phyloP scores from a whole-genome alignment of 139 green algal genomes.

The Dunaliella sp. region DNA sequence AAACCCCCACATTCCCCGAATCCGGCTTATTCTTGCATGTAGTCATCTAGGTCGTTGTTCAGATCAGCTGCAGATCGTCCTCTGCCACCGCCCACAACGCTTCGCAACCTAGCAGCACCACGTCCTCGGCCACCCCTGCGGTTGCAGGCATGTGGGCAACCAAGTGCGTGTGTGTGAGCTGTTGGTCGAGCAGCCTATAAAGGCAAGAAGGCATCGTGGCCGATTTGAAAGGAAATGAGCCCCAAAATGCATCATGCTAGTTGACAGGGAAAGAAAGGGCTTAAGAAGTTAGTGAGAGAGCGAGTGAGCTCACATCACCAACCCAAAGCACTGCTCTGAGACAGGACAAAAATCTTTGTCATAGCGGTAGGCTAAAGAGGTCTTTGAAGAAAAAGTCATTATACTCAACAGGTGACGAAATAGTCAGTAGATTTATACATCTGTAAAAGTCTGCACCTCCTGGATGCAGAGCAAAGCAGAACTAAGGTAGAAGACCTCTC shows the following conservation, averaged over 20 bases:
- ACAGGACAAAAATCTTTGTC: no score
- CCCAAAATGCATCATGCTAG: neutral
- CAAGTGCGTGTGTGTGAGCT: neutral
- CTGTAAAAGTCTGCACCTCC: neutral
- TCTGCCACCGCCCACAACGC: neutral
- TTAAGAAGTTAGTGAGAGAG: neutral
- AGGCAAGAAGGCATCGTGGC: no score
- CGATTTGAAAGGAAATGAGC: no score
- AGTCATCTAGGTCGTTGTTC: neutral
- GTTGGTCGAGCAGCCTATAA: no score
- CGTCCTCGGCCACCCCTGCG: neutral
- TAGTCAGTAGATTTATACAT: neutral
- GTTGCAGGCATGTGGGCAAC: neutral
- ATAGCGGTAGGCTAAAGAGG: no score
- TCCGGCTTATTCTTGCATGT: neutral
- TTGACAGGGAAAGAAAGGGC: neutral
- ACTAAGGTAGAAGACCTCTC: neutral
- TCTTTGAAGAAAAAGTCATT: no score
- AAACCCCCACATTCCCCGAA: no score
- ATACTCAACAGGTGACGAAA: no score
- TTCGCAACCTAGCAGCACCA: neutral
- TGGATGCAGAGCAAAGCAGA: neutral
- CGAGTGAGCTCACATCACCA: no score
- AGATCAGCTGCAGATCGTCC: neutral
- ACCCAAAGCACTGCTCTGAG: no score